phyloP scores from a whole-genome alignment of 345 rosid species.

The Populus deltoides region DNA sequence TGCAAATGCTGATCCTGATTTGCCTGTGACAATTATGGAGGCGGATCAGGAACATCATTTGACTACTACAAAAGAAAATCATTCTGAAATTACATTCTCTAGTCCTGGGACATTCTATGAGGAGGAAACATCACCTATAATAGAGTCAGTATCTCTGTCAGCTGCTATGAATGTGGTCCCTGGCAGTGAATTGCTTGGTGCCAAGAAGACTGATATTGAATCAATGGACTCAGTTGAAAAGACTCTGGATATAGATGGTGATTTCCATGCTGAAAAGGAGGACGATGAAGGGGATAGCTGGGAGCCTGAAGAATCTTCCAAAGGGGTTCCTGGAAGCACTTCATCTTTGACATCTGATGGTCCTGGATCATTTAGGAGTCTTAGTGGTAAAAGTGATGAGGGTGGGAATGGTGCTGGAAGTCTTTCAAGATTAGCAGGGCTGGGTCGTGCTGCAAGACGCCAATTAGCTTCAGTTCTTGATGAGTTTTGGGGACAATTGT shows the following conservation, averaged over 20 bases:
- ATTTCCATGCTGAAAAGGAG: slow-evolving; percentile 45
- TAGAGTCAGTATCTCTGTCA: slow-evolving; percentile 16
- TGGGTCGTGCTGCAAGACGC: slow-evolving; percentile 94
- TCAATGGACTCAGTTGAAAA: slow-evolving; percentile 44
- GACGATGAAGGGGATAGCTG: slow-evolving; percentile 59
- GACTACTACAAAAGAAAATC: slow-evolving; percentile 40
- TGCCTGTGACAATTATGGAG: slow-evolving; percentile 54
- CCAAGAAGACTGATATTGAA: slow-evolving; percentile 40
- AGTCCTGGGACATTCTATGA: slow-evolving; percentile 19
- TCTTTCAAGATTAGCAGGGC: slow-evolving; percentile 87
- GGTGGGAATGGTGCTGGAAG: slow-evolving; percentile 82
- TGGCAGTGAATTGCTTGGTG: slow-evolving; percentile 36
- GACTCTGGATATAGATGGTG: slow-evolving; percentile 48
- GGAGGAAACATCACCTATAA: slow-evolving; percentile 20
- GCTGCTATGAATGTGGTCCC: slow-evolving; percentile 33
- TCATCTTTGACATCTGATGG: slow-evolving; percentile 56
- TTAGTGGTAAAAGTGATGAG: slow-evolving; percentile 75
- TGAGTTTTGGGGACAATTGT: slow-evolving; percentile 95
- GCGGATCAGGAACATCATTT: slow-evolving; percentile 49
- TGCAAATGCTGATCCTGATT: slow-evolving; percentile 42
- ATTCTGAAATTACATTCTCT: slow-evolving; percentile 31
- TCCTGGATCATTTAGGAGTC: slow-evolving; percentile 79
- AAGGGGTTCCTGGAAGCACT: slow-evolving; percentile 48
- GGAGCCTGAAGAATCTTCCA: slow-evolving; percentile 66
- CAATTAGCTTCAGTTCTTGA: slow-evolving; percentile 69